Conservation (phyloP, 495 filamentous ascomycete species). For the Lophium mytilinum region DNA sequence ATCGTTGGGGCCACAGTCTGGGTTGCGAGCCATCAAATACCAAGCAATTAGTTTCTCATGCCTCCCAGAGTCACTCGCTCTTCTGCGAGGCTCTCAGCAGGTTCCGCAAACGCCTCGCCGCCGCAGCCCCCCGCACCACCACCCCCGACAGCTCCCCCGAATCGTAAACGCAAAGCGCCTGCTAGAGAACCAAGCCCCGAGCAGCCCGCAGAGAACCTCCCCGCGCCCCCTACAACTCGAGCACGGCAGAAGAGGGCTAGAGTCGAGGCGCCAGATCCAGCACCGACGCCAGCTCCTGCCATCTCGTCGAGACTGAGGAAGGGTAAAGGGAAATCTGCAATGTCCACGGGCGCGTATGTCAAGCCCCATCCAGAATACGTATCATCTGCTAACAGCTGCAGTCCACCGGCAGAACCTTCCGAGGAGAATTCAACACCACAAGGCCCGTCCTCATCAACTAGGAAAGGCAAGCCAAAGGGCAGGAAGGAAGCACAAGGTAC, state of each 20-base stretch:
- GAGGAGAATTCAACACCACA: constrained; percentile 38
- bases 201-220: constrained; percentile 7
- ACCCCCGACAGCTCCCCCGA: constrained; percentile 7
- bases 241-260: constrained; percentile 26
- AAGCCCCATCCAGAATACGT: not conserved
- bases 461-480: constrained; percentile 11
- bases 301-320: constrained; percentile 30
- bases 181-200: constrained; percentile 26
- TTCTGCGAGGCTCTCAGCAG: constrained; percentile 33
- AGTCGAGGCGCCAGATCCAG: constrained; percentile 14
- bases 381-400: constrained; percentile 18
- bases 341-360: constrained; percentile 77
- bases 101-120: constrained; percentile 25
- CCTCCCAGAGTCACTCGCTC: constrained; percentile 39
- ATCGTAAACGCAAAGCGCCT: constrained; percentile 36
- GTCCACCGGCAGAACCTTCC: constrained; percentile 29
- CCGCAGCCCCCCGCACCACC: constrained; percentile 19
- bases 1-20: constrained; percentile 20
- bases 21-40: constrained; percentile 15
- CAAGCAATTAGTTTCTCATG: constrained; percentile 31
- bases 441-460: constrained; percentile 36
- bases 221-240: constrained; percentile 6
- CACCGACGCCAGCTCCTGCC: constrained; percentile 8
- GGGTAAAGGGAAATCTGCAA: constrained; percentile 56
- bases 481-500: constrained; percentile 17